Percentiles rank a stretch among this genome's conserved stretches.
Evolutionary conservation across 176 grass and related monocot species (phyloP).

Genomic region (Oryza officinalis): DNA sequence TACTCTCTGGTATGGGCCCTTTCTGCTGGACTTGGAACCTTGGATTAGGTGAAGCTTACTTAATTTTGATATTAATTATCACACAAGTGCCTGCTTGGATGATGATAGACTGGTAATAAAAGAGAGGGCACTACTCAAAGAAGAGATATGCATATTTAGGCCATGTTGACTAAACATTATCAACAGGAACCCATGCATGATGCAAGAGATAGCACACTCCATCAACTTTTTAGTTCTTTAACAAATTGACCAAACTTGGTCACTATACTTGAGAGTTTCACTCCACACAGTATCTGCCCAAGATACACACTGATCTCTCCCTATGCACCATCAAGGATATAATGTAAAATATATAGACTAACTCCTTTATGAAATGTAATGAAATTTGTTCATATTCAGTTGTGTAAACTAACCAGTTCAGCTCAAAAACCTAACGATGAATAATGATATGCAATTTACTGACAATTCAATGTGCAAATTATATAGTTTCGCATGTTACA

Average conservation of each 20-base stretch:
- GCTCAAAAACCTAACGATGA: too few species aligned
- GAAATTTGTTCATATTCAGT: not conserved
- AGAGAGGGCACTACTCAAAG: not conserved
- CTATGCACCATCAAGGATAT: not conserved
- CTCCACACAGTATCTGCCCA: not conserved
- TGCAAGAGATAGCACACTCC: slow-evolving; percentile 16
- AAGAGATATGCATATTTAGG: slow-evolving; percentile 26
- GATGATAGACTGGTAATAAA: not conserved
- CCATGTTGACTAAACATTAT: slow-evolving; percentile 14
- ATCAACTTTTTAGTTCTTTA: not conserved
- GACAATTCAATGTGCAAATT: not conserved
- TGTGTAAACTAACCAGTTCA: not conserved
- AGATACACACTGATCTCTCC: slow-evolving; percentile 17
- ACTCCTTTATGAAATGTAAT: not conserved
- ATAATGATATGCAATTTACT: too few species aligned
- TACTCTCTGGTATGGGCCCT: not conserved
- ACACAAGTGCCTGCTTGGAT: not conserved
- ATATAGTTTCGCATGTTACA: not conserved
- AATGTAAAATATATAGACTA: not conserved
- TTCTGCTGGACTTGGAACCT: not conserved
- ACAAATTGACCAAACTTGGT: slow-evolving; percentile 26
- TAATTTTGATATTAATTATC: not conserved
- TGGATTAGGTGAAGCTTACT: not conserved
- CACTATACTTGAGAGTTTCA: not conserved
- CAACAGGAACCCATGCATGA: not conserved